These are phyloP conservation scores for Clonostachys rosea DNA, from an alignment of 2,329 filamentous ascomycete species.

Conservation along the genomic window DNA sequence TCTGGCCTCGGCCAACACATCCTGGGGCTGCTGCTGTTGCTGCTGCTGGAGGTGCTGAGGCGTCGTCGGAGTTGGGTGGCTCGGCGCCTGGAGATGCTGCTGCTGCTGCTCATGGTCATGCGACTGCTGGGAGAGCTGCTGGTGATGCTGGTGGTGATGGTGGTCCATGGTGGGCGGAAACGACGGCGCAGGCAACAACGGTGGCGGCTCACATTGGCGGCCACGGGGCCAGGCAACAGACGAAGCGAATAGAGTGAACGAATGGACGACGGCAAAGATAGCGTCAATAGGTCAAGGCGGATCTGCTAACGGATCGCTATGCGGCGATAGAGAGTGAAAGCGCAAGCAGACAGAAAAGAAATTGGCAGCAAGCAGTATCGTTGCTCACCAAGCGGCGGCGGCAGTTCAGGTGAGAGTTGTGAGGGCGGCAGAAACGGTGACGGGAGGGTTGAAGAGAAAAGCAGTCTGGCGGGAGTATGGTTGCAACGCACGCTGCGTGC, in stretches of 20 bases:
- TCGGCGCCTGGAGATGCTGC: constrained; percentile 25
- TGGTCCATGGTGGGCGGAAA: constrained; percentile 19
- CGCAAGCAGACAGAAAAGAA: background rate
- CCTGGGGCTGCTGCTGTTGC: constrained; percentile 25
- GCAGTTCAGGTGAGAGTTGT: constrained; percentile 5
- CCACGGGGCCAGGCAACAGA: background rate
- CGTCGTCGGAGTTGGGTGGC: constrained; percentile 35
- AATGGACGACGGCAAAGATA: constrained; percentile 3
- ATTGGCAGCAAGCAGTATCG: background rate
- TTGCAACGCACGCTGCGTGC: too few relatives aligned
- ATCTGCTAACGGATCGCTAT: too few relatives aligned
- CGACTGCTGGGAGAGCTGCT: constrained; percentile 10
- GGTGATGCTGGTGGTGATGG: constrained; percentile 14
- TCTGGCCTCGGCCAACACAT: constrained; percentile 37
- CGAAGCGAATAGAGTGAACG: constrained; percentile 2
- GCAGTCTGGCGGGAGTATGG: too few relatives aligned
- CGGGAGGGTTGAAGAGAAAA: background rate
- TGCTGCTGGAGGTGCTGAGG: constrained; percentile 5
- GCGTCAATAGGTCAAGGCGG: background rate
- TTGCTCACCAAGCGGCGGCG: background rate
- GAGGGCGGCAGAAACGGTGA: constrained; percentile 4
- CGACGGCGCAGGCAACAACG: constrained; percentile 1
- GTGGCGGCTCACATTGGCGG: constrained; percentile 12
- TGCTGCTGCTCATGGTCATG: constrained; percentile 12
- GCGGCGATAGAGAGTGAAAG: background rate